These are phyloP conservation scores for Boletus sp. DNA, from an alignment of 768 basidiomycete genomes.

Conservation along the genomic window DNA sequence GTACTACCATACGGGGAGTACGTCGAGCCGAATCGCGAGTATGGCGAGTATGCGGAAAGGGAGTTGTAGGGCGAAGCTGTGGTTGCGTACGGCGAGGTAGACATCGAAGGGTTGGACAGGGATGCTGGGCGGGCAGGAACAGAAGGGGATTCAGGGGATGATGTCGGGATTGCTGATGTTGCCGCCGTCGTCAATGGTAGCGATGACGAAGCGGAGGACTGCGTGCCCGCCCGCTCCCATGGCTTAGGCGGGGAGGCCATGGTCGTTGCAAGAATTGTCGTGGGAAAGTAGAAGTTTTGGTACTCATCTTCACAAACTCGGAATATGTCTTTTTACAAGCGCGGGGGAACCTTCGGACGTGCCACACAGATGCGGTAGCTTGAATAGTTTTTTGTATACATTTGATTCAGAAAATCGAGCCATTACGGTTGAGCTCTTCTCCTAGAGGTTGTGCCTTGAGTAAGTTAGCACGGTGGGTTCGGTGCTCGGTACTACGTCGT, in stretches of 20 bases:
- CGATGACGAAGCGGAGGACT: slow-evolving; percentile 29
- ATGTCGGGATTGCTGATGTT: slow-evolving; percentile 17
- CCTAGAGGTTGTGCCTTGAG: too few species aligned
- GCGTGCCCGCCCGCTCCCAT: slow-evolving; percentile 68
- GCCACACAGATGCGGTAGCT: too few species aligned
- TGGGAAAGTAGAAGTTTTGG: slow-evolving; percentile 11
- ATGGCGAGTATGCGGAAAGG: slow-evolving; percentile 47
- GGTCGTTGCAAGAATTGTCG: slow-evolving; percentile 16
- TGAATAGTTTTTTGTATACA: too few species aligned
- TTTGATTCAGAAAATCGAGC: too few species aligned
- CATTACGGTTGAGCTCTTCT: too few species aligned
- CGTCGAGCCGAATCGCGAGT: slow-evolving; percentile 35
- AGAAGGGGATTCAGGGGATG: slow-evolving; percentile 38
- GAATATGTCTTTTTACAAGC: too few species aligned
- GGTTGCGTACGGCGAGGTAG: slow-evolving; percentile 35
- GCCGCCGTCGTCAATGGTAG: slow-evolving; percentile 21
- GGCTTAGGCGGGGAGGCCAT: slow-evolving; percentile 90
- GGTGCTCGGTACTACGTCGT: too few species aligned
- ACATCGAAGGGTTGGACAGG: slow-evolving; percentile 39
- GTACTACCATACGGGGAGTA: slow-evolving; percentile 37
- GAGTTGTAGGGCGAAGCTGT: slow-evolving; percentile 45
- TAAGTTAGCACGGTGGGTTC: too few species aligned
- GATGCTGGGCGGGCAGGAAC: slow-evolving; percentile 66
- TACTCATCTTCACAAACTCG: too few species aligned
- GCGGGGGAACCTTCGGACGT: too few species aligned